Percentiles rank a stretch among this genome's conserved stretches.
Conservation (phyloP, 768 basidiomycete genomes). For the Kwoniella dendrophila region DNA sequence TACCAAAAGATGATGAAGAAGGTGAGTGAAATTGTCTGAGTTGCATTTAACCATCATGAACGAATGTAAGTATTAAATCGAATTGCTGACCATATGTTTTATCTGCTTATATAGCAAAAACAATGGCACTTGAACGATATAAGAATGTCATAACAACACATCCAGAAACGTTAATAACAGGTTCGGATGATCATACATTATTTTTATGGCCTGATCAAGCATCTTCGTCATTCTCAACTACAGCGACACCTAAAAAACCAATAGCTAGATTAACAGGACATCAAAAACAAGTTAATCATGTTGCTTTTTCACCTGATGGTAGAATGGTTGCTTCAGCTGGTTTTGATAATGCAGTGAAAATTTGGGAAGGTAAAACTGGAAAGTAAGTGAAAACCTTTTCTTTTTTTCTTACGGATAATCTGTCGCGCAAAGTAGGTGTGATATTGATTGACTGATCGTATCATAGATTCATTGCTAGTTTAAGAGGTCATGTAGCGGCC, state of each 20-base stretch:
- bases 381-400: conserved; percentile 54
- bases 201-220: conserved; percentile 87
- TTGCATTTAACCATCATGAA: not conserved
- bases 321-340: conserved; percentile 86
- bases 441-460: too few relatives aligned
- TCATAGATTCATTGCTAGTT: conserved; percentile 78
- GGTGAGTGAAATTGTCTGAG: conserved; percentile 60
- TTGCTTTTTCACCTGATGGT: conserved; percentile 92
- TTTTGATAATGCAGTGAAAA: conserved; percentile 84
- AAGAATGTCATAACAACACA: conserved; percentile 63
- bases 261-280: conserved; percentile 84
- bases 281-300: conserved; percentile 90
- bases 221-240: conserved; percentile 56
- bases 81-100: not conserved
- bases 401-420: not conserved
- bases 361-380: conserved; percentile 76
- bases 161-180: conserved; percentile 87
- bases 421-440: not conserved
- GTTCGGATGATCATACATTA: conserved; percentile 96
- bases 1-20: conserved; percentile 76
- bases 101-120: too few relatives aligned
- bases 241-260: conserved; percentile 65
- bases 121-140: conserved; percentile 76
- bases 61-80: not conserved
- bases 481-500: conserved; percentile 88